Conservation (phyloP, 1,284 basidiomycete genomes). For the Puccinia novopanici region DNA sequence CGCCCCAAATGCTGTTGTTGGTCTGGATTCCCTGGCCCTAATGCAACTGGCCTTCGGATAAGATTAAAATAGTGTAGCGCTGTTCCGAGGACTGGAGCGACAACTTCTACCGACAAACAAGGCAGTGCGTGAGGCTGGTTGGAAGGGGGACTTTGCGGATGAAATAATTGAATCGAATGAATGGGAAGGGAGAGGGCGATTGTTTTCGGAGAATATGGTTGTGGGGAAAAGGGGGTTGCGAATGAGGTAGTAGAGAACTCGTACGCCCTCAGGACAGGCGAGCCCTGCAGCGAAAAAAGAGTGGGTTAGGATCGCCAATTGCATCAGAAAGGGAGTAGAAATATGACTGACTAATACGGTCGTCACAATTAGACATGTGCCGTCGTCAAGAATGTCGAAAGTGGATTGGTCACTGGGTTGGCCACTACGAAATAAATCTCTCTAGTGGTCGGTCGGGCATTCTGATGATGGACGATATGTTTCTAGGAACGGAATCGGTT, state of each 20-base stretch:
- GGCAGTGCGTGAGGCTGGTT: neutral
- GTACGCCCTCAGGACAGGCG: conserved; percentile 7
- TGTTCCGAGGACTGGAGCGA: conserved; percentile 27
- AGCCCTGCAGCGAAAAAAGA: conserved; percentile 11
- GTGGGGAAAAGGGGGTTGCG: neutral
- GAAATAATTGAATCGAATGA: conserved; percentile 20
- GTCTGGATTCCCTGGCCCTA: neutral
- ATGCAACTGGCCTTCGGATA: neutral
- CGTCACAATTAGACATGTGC: conserved; percentile 15
- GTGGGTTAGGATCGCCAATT: neutral
- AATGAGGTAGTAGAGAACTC: conserved; percentile 25
- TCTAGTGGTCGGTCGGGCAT: too few relatives aligned
- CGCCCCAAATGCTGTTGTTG: neutral
- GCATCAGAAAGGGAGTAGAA: neutral
- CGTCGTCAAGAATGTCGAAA: conserved; percentile 35
- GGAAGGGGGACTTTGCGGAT: neutral
- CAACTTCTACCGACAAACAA: conserved; percentile 11
- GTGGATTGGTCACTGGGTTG: conserved; percentile 29
- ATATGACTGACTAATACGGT: conserved; percentile 15
- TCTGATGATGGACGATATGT: too few relatives aligned
- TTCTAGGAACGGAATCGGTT: too few relatives aligned
- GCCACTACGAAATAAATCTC: conserved; percentile 15
- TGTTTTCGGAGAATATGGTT: neutral
- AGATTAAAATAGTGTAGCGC: conserved; percentile 26
- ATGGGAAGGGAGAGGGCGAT: conserved; percentile 21